Percentiles rank a stretch among this genome's conserved stretches.
Evolutionary conservation across 257 asterid genomes (phyloP).

Genomic region (Solanum chaucha): DNA sequence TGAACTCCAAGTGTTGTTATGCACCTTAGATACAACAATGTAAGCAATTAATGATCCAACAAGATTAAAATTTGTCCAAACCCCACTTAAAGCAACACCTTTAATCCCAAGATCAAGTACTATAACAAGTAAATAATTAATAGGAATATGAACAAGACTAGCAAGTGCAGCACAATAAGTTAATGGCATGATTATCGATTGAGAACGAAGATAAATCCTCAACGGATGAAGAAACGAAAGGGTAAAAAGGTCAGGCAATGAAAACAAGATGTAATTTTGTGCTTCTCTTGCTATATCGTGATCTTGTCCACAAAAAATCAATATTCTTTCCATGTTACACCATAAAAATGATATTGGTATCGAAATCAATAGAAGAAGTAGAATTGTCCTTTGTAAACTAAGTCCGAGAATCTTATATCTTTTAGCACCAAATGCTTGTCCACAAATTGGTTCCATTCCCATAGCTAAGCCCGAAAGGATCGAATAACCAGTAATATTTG

Average conservation of each 20-base stretch:
- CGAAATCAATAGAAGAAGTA: conserved; percentile 27
- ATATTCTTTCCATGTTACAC: conserved; percentile 34
- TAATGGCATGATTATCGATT: conserved; percentile 42
- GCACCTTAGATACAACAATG: conserved; percentile 20
- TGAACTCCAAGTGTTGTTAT: conserved; percentile 30
- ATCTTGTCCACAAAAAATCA: conserved; percentile 35
- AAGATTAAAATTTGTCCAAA: conserved; percentile 46
- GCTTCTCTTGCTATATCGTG: conserved; percentile 28
- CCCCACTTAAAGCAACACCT: conserved; percentile 45
- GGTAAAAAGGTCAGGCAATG: conserved; percentile 34
- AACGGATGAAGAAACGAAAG: conserved; percentile 44
- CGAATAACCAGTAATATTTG: conserved; percentile 50
- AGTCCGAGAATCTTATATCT: conserved; percentile 36
- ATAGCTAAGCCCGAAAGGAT: conserved; percentile 48
- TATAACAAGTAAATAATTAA: conserved; percentile 33
- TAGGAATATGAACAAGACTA: conserved; percentile 30
- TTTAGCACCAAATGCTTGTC: conserved; percentile 52
- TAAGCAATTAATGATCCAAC: conserved; percentile 25
- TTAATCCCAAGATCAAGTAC: conserved; percentile 31
- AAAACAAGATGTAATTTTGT: conserved; percentile 26
- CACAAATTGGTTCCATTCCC: conserved; percentile 67
- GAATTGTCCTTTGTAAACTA: conserved; percentile 28
- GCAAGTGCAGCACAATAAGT: conserved; percentile 35
- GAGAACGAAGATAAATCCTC: conserved; percentile 37
- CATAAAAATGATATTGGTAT: conserved; percentile 36